phyloP scores from a whole-genome alignment of 169 alveolate genomes.

The Plasmodium billcollinsi region DNA sequence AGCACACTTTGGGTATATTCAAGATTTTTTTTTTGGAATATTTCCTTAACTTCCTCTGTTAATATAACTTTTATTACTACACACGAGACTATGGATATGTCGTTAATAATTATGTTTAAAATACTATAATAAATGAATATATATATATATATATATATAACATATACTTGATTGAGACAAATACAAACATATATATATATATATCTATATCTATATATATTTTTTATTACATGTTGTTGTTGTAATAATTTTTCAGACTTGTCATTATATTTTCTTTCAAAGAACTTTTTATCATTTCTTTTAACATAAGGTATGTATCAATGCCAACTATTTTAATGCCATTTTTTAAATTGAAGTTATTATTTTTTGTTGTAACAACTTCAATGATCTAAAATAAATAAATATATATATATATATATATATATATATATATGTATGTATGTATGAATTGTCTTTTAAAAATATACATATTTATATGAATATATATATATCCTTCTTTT shows the following conservation, averaged over 20 bases:
- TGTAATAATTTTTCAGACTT: conserved; percentile 48
- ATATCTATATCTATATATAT: too few relatives aligned
- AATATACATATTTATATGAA: too few relatives aligned
- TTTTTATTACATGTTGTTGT: conserved; percentile 34
- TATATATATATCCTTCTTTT: too few relatives aligned
- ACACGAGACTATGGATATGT: conserved; percentile 51
- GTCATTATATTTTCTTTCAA: conserved; percentile 56
- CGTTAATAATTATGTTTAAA: conserved; percentile 41
- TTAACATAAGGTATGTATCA: conserved; percentile 59
- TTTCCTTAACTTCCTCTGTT: conserved; percentile 55
- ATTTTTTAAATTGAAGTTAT: conserved; percentile 38
- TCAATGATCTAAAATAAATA: conserved; percentile 32
- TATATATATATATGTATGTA: background rate
- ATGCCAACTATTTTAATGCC: conserved; percentile 69
- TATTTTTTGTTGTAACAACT: conserved; percentile 61
- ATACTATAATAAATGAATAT: conserved; percentile 29
- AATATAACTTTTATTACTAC: conserved; percentile 42
- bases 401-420: background rate
- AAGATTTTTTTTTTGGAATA: conserved; percentile 14
- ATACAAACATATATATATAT: background rate
- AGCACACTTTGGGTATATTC: conserved; percentile 32
- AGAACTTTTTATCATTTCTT: conserved; percentile 63
- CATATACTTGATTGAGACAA: background rate
- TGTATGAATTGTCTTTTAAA: too few relatives aligned
- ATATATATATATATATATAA: background rate